Base-by-base conservation (phyloP, 768 basidiomycete species). In the Tricholoma sp. region DNA sequence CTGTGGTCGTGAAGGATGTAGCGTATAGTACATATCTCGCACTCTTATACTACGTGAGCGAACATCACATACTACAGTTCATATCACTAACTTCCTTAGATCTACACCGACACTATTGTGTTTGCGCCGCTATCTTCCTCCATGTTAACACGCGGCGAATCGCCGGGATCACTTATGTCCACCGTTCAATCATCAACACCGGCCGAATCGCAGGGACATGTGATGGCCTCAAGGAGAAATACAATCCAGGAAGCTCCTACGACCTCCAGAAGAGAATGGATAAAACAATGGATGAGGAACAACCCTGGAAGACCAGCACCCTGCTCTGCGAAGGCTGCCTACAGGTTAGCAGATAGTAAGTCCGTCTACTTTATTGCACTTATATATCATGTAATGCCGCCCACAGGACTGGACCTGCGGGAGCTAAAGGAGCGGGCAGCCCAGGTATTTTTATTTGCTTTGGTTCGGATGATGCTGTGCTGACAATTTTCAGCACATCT, bases 111-210 rank as follows among this genome's bases (percentile, higher is more conserved):
- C 63, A 80, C 79, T 28, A 88, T 94, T 59, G 79, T 85, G 29
- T 94, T 94, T 61, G 89, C 93, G 0, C 92, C 92, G 0, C 73
- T 94, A 15, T 83, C 90, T 0, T 94, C 93, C 6, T 80, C 83
- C 55, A 56, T 68, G 59, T 63, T 69, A 13, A 58, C 53, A 34
- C 72, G 65, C 37, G 61, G 61, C 12, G 61, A 67, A 32, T 63
- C 67, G 0, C 66, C 72, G 15, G 62, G 74, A 10, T 59, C 59
- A 12, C 59, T 24, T 5, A 36, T 66, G 4, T 47, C 63, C 37
- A 39, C n/a, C n/a, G n/a, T 58, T 24, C 66, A 65, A 13, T 62
- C 73, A 13, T 65, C 67, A 0, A 68, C 70, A 13, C 57, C 57
- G 3, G 65, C 68, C 9, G 74, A 74, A 47, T 65, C 61, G 15